phyloP scores from a whole-genome alignment of 306 rosid genomes.

The Acacia confusa region DNA sequence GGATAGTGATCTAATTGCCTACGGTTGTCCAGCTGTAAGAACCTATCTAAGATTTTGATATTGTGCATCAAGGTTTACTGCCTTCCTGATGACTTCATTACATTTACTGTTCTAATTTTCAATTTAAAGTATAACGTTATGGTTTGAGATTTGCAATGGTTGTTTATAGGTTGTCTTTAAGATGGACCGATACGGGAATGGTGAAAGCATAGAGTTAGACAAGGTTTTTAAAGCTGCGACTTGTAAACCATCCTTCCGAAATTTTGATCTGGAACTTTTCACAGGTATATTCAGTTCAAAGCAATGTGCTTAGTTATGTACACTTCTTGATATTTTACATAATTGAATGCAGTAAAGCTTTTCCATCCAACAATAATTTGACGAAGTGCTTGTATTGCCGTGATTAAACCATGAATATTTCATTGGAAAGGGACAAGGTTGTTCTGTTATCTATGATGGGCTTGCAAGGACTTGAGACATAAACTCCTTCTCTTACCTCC shows the following conservation, averaged over 20 bases:
- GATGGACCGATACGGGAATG: conserved; percentile 90
- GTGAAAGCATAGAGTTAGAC: conserved; percentile 67
- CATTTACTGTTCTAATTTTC: conserved; percentile 18
- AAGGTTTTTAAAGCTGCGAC: conserved; percentile 54
- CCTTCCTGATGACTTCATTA: conserved; percentile 31
- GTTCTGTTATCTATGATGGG: conserved; percentile 4
- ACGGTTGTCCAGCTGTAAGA: conserved; percentile 94
- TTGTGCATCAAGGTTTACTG: conserved; percentile 43
- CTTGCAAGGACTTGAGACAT: not conserved
- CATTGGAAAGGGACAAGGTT: not conserved
- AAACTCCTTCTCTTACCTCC: not conserved
- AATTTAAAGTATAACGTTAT: conserved; percentile 24
- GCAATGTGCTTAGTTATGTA: conserved; percentile 5
- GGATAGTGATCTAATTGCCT: conserved; percentile 67
- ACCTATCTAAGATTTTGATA: conserved; percentile 44
- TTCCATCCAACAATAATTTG: not conserved
- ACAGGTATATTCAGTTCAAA: conserved; percentile 55
- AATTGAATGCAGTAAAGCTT: not conserved
- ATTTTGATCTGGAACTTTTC: conserved; percentile 64
- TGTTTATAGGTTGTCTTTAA: conserved; percentile 70
- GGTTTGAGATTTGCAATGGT: conserved; percentile 34
- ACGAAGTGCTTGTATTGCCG: not conserved
- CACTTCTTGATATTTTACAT: conserved; percentile 6
- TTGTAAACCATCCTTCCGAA: conserved; percentile 64
- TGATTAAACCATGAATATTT: conserved; percentile 7